Percentiles rank a stretch among this genome's conserved stretches.
Evolutionary conservation across 352 stramenopile species (phyloP).

Genomic region (Globisporangium nagaii): DNA sequence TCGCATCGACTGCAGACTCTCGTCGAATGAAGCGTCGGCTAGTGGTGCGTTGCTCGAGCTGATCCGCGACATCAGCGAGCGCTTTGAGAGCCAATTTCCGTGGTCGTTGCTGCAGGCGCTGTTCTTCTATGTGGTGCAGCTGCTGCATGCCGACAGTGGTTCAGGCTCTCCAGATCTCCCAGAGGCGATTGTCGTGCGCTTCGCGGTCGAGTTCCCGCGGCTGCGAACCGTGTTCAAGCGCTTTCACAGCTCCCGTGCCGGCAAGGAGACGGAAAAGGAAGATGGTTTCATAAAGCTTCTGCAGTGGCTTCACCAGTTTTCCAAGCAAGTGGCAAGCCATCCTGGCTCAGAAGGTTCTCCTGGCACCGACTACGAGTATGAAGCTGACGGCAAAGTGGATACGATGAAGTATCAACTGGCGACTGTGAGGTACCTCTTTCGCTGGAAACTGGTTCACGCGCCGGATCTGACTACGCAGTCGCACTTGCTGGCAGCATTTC

Average conservation of each 20-base stretch:
- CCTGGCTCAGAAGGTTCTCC: too few species aligned
- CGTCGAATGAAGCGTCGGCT: not conserved
- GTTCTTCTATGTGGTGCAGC: not conserved
- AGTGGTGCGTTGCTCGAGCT: not conserved
- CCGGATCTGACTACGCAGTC: not conserved
- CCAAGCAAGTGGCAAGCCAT: not conserved
- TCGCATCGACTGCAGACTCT: not conserved
- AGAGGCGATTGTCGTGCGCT: conserved; percentile 2
- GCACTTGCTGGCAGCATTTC: not conserved
- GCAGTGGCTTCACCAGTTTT: not conserved
- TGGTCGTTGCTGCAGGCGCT: conserved; percentile 1
- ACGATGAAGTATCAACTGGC: not conserved
- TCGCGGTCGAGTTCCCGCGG: not conserved
- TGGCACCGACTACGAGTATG: too few species aligned
- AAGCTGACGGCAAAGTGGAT: too few species aligned
- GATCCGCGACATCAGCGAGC: not conserved
- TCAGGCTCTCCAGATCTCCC: not conserved
- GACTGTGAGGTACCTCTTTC: conserved; percentile 6
- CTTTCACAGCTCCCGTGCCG: not conserved
- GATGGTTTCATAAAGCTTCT: not conserved
- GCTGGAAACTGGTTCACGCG: conserved; percentile 1
- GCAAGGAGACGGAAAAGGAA: not conserved
- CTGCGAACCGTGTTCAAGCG: not conserved
- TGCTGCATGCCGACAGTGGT: not conserved
- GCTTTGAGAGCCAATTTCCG: conserved; percentile 4